Base-by-base conservation (phyloP, 164 flowering plant genomes). In the Magnolia kwangsiensis region DNA sequence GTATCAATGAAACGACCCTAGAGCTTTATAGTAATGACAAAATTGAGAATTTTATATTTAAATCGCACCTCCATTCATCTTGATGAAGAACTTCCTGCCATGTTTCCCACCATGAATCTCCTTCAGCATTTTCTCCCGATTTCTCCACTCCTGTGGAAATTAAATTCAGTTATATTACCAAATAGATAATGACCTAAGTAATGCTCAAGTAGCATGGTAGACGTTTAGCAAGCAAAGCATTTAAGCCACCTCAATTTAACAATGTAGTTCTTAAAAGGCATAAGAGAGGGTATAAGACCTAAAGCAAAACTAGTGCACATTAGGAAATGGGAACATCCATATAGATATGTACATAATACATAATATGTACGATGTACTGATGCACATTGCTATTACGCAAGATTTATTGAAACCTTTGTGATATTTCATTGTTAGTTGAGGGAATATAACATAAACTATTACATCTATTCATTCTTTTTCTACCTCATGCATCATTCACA, bases 31-130 rank as follows among this genome's bases (percentile, higher is more conserved):
- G 31, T 5, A 68, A 20, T 67, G 50, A 69, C 65, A 55, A 51
- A 69, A 69, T 13, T 70, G 74, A 51, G 29, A 29, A 51, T 45
- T 51, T 72, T 51, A 8, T 19, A 68, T 72, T 45, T 73, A 71
- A 18, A 72, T 55, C 37, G 29, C 24, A 95, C 99, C 99, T 95
- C 98, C 97, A 92, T 84, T 93, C 96, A 83, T 95, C 99, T 86
- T 93, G 99, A 83, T 92, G 90, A 81, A 93, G 92, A 85, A 87
- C 89, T 81, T 95, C 99, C 84, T 93, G 88, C 98, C 98, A 95
- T 80, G 98, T 95, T 86, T 95, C 98, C 98, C 98, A 95, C 98
- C 98, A 95, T 66, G 98, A 88, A 84, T 95, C 98, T 71, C 98
- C 98, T 85, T 90, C 95, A 73, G 91, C 93, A 90, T 95, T 95